Evolutionary conservation across 1,284 basidiomycete species (phyloP).

Genomic region (Mixia osmundae): DNA sequence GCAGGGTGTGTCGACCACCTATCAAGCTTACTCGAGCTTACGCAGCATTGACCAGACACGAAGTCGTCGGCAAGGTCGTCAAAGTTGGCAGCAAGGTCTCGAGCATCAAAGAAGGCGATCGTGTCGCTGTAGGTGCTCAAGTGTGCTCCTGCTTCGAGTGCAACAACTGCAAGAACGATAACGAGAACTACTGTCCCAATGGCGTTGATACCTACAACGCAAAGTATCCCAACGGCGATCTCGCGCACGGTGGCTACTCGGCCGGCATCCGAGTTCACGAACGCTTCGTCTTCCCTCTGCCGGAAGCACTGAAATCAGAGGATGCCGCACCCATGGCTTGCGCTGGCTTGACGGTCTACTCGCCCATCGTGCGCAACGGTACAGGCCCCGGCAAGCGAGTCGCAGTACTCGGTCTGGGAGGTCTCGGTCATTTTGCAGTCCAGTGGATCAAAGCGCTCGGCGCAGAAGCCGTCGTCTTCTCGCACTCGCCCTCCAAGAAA

Average conservation of each 20-base stretch:
- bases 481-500: conserved; percentile 22
- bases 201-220: conserved; percentile 25
- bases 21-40: too few relatives aligned
- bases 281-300: conserved; percentile 44
- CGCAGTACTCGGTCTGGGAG: conserved; percentile 41
- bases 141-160: conserved; percentile 22
- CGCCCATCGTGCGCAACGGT: conserved; percentile 37
- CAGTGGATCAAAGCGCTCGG: conserved; percentile 36
- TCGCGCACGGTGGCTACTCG: conserved; percentile 36
- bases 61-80: conserved; percentile 24
- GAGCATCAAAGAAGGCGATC: conserved; percentile 26
- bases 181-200: conserved; percentile 32
- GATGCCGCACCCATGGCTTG: conserved; percentile 32
- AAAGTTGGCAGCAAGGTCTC: conserved; percentile 25
- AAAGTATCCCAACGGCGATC: conserved; percentile 31
- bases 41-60: conserved; percentile 7
- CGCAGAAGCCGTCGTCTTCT: conserved; percentile 24
- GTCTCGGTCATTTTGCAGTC: conserved; percentile 34
- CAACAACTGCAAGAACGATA: conserved; percentile 25
- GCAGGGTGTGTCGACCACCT: too few relatives aligned
- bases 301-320: conserved; percentile 28
- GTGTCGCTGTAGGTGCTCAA: conserved; percentile 29
- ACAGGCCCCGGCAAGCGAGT: conserved; percentile 40
- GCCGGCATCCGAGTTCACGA: conserved; percentile 40
- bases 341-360: conserved; percentile 41